phyloP scores from a whole-genome alignment of 768 basidiomycete species.

The Gloeophyllum trabeum region DNA sequence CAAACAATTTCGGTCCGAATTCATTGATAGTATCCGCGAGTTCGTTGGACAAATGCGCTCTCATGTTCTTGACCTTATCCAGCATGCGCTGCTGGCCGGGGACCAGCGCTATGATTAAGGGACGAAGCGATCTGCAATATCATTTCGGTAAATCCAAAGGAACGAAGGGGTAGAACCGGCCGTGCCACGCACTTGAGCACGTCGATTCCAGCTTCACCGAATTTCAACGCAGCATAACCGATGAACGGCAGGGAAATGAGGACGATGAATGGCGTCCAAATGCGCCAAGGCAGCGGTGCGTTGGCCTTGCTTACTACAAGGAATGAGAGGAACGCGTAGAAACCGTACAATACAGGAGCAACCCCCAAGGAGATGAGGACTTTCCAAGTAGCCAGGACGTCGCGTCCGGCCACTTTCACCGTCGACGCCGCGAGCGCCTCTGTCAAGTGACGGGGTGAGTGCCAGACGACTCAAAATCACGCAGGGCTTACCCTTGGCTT shows the following conservation, averaged over 20 bases:
- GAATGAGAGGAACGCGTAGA: conserved; percentile 77
- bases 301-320: conserved; percentile 58
- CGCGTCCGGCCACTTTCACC: conserved; percentile 92
- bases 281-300: conserved; percentile 47
- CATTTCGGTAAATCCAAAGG: too few relatives aligned
- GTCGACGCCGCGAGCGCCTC: conserved; percentile 93
- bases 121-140: conserved; percentile 86
- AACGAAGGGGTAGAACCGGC: neutral
- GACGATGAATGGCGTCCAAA: conserved; percentile 73
- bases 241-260: conserved; percentile 71
- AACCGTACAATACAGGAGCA: conserved; percentile 73
- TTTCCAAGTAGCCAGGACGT: conserved; percentile 98
- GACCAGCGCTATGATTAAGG: conserved; percentile 75
- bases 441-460: conserved; percentile 19
- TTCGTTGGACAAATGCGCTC: conserved; percentile 71
- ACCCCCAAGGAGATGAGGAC: conserved; percentile 88
- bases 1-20: conserved; percentile 79
- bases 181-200: conserved; percentile 90
- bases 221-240: conserved; percentile 89
- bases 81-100: conserved; percentile 83
- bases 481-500: conserved; percentile 62
- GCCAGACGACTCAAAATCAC: neutral
- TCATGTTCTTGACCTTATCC: conserved; percentile 61
- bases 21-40: conserved; percentile 77
- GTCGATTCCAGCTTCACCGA: conserved; percentile 96